A percentile compares a stretch with the other conserved stretches of the same genome.
phyloP scores from a whole-genome alignment of 2,329 filamentous ascomycete genomes.

The Madurella fahalii region DNA sequence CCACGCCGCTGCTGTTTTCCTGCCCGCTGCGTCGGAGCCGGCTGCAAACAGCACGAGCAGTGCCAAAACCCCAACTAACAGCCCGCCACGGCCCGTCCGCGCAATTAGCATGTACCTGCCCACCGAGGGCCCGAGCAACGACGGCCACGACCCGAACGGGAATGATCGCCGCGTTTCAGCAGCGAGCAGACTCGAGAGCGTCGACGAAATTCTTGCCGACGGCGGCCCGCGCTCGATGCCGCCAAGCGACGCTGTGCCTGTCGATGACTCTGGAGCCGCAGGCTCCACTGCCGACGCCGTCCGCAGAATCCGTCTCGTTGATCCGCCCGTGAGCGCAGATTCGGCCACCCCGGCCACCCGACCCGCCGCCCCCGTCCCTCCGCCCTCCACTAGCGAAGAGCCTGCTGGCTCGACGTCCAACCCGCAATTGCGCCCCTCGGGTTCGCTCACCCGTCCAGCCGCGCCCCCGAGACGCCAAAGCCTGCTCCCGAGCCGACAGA shows the following conservation, averaged over 20 bases:
- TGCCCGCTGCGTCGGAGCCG: neutral
- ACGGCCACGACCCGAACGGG: slow-evolving; percentile 18
- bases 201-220: slow-evolving; percentile 31
- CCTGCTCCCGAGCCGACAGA: slow-evolving; percentile 42
- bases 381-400: slow-evolving; percentile 3
- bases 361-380: slow-evolving; percentile 1
- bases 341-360: slow-evolving; percentile 1
- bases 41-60: neutral
- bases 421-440: slow-evolving; percentile 22
- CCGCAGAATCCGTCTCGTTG: slow-evolving; percentile 14
- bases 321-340: slow-evolving; percentile 13
- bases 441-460: slow-evolving; percentile 28
- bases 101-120: neutral
- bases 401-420: slow-evolving; percentile 5
- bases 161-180: slow-evolving; percentile 35
- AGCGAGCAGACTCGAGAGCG: slow-evolving; percentile 31
- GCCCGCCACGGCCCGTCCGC: slow-evolving; percentile 5
- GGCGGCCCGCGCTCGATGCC: slow-evolving; percentile 7
- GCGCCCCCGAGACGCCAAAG: slow-evolving; percentile 40
- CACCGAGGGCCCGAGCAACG: neutral
- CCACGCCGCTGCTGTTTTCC: neutral
- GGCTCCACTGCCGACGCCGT: slow-evolving; percentile 10
- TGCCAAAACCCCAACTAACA: slow-evolving; percentile 11
- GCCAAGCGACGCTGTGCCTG: neutral
- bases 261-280: neutral